Base-by-base conservation (phyloP, 345 rosid species). In the Litchi chinensis region DNA sequence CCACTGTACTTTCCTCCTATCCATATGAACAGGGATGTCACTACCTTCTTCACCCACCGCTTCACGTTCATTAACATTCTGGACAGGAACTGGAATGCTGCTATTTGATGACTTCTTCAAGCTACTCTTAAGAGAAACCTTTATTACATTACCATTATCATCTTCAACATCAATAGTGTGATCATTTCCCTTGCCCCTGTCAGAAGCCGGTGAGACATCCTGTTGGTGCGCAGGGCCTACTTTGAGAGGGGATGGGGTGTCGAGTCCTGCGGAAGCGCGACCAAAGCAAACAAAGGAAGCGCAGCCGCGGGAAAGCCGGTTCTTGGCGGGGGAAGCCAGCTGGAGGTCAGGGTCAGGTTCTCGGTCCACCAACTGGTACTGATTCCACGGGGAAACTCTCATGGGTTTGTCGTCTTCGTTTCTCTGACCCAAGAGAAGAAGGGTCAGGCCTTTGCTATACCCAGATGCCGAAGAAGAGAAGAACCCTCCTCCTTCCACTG, bases 401-500 rank as follows among this genome's bases (percentile, higher is more conserved):
- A 93, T 89, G 87, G 97, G 90, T 82, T 86, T 90, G 76, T 90
- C 93, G 76, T 90, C 93, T 77, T 92, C 98, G 74, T 87, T 87
- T 85, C 86, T 92, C 78, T 91, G 92, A 84, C 97, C 93, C 86
- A 95, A 84, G 77, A 96, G 85, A 76, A 96, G 97, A 85, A 96
- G 97, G 88, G 97, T 81, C 80, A 96, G 75, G 40, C 97, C 97
- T 81, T 90, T 93, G 71, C 94, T 94, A 91, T 90, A 91, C 87
- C 99, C 97, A 76, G 95, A 92, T 71, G 98, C 96, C 69, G 99
- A 94, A 85, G 98, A 87, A 88, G 97, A 94, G 93, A 96, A 96
- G 85, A 96, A 94, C 64, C 97, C 93, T 80, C 99, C 97, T 90
- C 98, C 98, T 94, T 94, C 97, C 79, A 90, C 95, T 85, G 95